These are phyloP conservation scores for Periconia digitata DNA, from an alignment of 2,329 filamentous ascomycete genomes.

Conservation along the genomic window DNA sequence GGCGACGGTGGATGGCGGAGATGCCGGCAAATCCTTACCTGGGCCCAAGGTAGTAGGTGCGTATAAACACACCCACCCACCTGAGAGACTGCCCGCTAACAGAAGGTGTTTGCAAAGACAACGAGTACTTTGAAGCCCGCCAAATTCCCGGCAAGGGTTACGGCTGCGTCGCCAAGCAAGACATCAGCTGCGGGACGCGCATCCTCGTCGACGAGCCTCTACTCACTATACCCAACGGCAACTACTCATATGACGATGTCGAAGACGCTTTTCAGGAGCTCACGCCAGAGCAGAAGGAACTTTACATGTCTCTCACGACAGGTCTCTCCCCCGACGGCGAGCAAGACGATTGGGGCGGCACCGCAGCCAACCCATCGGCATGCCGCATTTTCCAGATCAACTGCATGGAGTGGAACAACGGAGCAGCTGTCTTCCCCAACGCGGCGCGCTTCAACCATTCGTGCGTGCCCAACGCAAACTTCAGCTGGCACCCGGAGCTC, in stretches of 20 bases:
- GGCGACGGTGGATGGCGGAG: too few relatives aligned
- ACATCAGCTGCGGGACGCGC: conserved; percentile 41
- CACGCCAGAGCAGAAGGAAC: conserved; percentile 14
- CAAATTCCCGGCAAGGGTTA: conserved; percentile 43
- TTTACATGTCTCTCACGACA: conserved; percentile 32
- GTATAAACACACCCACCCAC: not conserved
- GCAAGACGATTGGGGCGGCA: conserved; percentile 18
- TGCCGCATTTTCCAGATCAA: conserved; percentile 46
- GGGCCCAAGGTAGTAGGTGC: not conserved
- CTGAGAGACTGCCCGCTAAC: not conserved
- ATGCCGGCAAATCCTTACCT: too few relatives aligned
- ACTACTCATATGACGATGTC: conserved; percentile 40
- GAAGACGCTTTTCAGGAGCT: conserved; percentile 25
- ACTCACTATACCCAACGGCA: conserved; percentile 32
- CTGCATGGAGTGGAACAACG: conserved; percentile 39
- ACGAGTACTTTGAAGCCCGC: conserved; percentile 34
- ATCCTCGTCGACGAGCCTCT: conserved; percentile 46
- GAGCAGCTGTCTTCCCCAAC: conserved; percentile 39
- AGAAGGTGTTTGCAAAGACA: conserved; percentile 9
- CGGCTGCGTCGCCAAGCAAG: conserved; percentile 43
- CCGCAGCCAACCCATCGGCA: conserved; percentile 9
- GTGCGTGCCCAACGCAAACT: conserved; percentile 45
- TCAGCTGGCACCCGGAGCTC: conserved; percentile 36
- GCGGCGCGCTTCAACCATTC: conserved; percentile 46
- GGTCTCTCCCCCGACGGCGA: conserved; percentile 33